phyloP scores from a whole-genome alignment of 2,329 filamentous ascomycete genomes.

The Zymoseptoria brevis region DNA sequence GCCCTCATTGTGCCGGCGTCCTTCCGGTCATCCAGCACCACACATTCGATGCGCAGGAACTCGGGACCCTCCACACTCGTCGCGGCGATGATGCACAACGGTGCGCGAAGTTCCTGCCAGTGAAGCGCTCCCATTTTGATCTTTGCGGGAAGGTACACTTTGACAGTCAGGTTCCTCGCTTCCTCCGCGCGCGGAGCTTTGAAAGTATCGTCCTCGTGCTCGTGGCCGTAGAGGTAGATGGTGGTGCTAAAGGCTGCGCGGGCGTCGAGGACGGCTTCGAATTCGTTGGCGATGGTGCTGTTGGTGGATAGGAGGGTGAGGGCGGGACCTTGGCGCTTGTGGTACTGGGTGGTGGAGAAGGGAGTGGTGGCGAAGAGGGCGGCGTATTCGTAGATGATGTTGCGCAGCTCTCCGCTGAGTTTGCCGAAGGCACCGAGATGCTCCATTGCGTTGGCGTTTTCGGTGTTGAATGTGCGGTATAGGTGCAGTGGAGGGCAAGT shows the following conservation, averaged over 20 bases:
- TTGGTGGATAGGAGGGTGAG: background rate
- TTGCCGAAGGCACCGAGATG: background rate
- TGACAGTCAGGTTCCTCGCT: background rate
- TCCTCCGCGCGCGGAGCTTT: background rate
- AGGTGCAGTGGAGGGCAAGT: background rate
- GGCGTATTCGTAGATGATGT: background rate
- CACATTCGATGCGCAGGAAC: background rate
- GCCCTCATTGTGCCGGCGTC: background rate
- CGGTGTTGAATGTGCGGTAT: background rate
- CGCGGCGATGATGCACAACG: background rate
- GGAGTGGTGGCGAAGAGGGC: background rate
- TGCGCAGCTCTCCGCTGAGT: background rate
- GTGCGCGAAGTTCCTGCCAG: background rate
- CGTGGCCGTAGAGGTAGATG: background rate
- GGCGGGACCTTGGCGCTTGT: background rate
- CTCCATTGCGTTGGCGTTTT: background rate
- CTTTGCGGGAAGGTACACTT: too few species aligned
- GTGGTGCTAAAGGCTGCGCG: background rate
- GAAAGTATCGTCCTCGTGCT: background rate
- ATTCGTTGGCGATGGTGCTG: background rate
- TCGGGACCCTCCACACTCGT: background rate
- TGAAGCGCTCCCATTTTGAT: too few species aligned
- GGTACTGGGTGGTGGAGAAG: background rate
- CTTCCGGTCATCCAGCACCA: background rate
- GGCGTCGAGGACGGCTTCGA: background rate